These are phyloP conservation scores for Lolium rigidum DNA, from an alignment of 176 grass and related monocot genomes.

Conservation along the genomic window DNA sequence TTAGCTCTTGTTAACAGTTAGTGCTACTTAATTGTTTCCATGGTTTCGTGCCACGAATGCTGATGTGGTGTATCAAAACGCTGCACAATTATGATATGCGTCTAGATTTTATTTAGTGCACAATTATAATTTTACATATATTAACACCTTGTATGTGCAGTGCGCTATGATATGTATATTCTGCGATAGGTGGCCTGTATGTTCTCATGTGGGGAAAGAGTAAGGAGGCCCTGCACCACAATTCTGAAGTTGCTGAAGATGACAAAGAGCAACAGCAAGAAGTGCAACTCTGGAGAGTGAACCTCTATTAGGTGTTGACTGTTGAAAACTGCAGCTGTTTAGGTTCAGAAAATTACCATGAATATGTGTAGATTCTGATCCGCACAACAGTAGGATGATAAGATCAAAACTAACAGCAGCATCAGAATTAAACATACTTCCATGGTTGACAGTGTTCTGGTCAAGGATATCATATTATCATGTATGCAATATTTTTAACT, in stretches of 20 bases:
- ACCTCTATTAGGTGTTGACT: not conserved
- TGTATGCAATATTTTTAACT: conserved; percentile 16
- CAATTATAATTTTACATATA: no score
- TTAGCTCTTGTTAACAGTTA: no score
- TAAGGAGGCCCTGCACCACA: conserved; percentile 48
- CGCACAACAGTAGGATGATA: conserved; percentile 16
- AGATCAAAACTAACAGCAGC: conserved; percentile 26
- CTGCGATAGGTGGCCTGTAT: conserved; percentile 74
- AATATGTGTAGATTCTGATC: conserved; percentile 43
- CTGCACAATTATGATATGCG: no score
- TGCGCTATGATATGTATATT: no score
- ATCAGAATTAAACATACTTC: not conserved
- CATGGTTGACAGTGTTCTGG: conserved; percentile 1
- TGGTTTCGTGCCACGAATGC: no score
- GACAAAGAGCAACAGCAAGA: conserved; percentile 54
- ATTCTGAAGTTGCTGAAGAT: conserved; percentile 47
- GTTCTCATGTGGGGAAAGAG: conserved; percentile 87
- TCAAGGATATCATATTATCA: conserved; percentile 21
- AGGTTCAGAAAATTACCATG: not conserved
- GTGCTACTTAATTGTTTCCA: no score
- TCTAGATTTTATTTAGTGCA: no score
- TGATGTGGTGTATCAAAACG: no score
- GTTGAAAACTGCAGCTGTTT: conserved; percentile 20
- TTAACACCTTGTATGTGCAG: no score
- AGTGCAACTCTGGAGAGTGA: conserved; percentile 45